Evolutionary conservation across 805 yeast genomes (phyloP).

Genomic region (Hanseniaspora guilliermondii): DNA sequence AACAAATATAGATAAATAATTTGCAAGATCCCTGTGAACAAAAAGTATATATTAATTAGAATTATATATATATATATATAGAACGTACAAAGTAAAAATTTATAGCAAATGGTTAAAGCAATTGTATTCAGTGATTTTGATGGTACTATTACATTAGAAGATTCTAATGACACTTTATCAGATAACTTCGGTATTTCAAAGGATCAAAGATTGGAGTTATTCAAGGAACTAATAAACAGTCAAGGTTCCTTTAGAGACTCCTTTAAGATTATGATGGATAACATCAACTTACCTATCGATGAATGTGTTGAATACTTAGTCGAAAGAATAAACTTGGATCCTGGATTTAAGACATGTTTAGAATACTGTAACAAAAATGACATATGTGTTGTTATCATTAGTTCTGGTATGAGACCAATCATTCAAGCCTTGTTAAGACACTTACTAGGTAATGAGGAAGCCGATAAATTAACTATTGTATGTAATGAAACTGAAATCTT

Average conservation of each 20-base stretch:
- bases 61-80: neutral
- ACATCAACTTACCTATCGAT: slow-evolving; percentile 61
- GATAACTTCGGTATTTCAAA: slow-evolving; percentile 81
- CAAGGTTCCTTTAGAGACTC: slow-evolving; percentile 66
- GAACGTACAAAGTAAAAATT: neutral
- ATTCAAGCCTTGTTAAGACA: slow-evolving; percentile 63
- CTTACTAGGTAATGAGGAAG: slow-evolving; percentile 48
- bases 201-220: slow-evolving; percentile 50
- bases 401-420: slow-evolving; percentile 89
- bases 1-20: no score
- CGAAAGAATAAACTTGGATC: slow-evolving; percentile 62
- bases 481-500: slow-evolving; percentile 60
- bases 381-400: slow-evolving; percentile 77
- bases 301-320: slow-evolving; percentile 66
- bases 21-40: no score
- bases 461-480: slow-evolving; percentile 63
- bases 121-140: slow-evolving; percentile 96
- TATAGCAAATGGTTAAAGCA: slow-evolving; percentile 36
- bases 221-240: slow-evolving; percentile 60
- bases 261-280: slow-evolving; percentile 71
- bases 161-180: slow-evolving; percentile 83
- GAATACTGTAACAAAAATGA: slow-evolving; percentile 59
- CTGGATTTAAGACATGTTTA: slow-evolving; percentile 76
- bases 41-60: neutral
- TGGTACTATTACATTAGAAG: slow-evolving; percentile 93